Conservation (phyloP, 192 early-diverging fungal genomes). For the Entophlyctis helioformis region DNA sequence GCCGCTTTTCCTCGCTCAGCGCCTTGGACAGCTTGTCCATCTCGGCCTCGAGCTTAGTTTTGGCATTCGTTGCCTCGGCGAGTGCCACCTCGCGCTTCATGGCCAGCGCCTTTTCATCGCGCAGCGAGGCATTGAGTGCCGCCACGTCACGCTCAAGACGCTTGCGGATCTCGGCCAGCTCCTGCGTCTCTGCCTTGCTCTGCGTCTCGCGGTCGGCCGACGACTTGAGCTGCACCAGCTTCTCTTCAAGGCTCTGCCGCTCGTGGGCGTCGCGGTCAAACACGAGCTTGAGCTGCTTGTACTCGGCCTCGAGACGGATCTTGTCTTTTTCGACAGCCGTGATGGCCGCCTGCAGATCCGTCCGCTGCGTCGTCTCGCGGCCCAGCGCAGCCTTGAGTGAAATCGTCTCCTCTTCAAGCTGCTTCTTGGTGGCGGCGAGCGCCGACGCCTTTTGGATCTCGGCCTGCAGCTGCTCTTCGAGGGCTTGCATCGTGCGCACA, state of each 20-base stretch:
- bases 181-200: slow-evolving; percentile 5
- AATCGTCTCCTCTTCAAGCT: slow-evolving; percentile 9
- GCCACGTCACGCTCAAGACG: not conserved
- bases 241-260: slow-evolving; percentile 6
- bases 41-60: not conserved
- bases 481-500: too few relatives aligned
- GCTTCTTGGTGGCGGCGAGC: not conserved
- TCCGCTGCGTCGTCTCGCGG: not conserved
- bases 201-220: slow-evolving; percentile 2
- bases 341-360: slow-evolving; percentile 10
- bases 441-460: not conserved
- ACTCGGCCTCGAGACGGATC: slow-evolving; percentile 5
- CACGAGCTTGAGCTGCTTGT: not conserved
- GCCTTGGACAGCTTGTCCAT: not conserved
- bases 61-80: too few relatives aligned
- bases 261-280: slow-evolving; percentile 10
- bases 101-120: too few relatives aligned
- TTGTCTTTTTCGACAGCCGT: slow-evolving; percentile 6
- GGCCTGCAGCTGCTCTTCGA: not conserved
- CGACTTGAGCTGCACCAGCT: slow-evolving; percentile 10
- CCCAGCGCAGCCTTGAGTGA: not conserved
- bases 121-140: not conserved
- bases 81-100: too few relatives aligned
- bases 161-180: not conserved
- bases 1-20: slow-evolving; percentile 1